A percentile compares a stretch with the other conserved stretches of the same genome.
Evolutionary conservation across 2,329 filamentous ascomycete species (phyloP).

Genomic region (Ceratocystis eucalypticola): DNA sequence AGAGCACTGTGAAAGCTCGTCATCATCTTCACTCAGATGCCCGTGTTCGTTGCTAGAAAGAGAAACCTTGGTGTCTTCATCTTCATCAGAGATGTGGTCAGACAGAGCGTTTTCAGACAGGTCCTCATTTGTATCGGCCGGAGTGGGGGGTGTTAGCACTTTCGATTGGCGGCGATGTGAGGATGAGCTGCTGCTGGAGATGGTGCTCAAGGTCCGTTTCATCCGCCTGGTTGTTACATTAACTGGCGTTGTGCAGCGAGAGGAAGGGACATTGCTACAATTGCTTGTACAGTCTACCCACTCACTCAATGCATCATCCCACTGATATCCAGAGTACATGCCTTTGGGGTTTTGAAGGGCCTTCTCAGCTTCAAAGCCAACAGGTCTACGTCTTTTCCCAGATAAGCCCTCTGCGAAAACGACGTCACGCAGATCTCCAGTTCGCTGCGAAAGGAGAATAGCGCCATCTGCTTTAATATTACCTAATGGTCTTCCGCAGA

Average conservation of each 20-base stretch:
- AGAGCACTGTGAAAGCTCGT: conserved; percentile 3
- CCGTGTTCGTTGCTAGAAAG: neutral
- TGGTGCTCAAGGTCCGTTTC: conserved; percentile 4
- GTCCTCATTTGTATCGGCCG: neutral
- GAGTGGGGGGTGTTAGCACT: neutral
- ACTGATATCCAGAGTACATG: conserved; percentile 29
- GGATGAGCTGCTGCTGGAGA: neutral
- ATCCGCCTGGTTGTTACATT: neutral
- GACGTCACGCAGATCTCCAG: conserved; percentile 39
- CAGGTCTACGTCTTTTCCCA: neutral
- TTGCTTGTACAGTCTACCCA: conserved; percentile 24
- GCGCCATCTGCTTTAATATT: conserved; percentile 35
- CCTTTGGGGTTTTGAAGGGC: neutral
- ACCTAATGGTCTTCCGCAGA: conserved; percentile 26
- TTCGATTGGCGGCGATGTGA: neutral
- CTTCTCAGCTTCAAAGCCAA: neutral
- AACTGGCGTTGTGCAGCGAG: neutral
- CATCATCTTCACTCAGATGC: neutral
- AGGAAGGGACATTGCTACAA: neutral
- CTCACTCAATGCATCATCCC: conserved; percentile 32
- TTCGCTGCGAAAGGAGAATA: conserved; percentile 39
- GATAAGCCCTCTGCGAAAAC: conserved; percentile 38
- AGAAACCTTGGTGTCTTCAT: neutral
- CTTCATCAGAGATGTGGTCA: neutral
- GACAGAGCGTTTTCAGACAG: neutral